A percentile compares a stretch with the other conserved stretches of the same genome.
Conservation (phyloP, 2,329 filamentous ascomycete genomes). For the Lasiodiplodia sp. region DNA sequence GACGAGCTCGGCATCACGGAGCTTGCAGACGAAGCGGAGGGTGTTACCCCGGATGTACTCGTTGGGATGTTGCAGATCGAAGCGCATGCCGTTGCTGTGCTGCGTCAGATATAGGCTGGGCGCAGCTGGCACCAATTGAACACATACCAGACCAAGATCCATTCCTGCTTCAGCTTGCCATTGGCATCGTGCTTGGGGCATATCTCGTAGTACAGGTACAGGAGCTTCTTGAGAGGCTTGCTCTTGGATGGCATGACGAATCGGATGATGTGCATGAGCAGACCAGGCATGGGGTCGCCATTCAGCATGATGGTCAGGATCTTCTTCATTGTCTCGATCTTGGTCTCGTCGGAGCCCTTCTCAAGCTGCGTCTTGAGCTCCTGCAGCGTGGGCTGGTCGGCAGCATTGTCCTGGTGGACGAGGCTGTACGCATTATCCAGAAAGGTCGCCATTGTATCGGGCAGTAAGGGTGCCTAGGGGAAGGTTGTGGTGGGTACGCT, state of each 20-base stretch:
- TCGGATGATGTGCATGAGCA: constrained; percentile 99
- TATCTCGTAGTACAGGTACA: constrained; percentile 99
- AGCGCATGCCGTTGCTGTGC: constrained; percentile 90
- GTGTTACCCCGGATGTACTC: constrained; percentile 99
- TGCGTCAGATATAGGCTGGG: constrained; percentile 22
- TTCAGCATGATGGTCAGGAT: constrained; percentile 98
- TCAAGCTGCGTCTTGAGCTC: constrained; percentile 93
- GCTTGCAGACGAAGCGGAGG: constrained; percentile 95
- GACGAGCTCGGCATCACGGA: constrained; percentile 93
- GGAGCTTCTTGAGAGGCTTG: constrained; percentile 94
- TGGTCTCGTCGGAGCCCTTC: constrained; percentile 91
- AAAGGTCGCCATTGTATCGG: constrained; percentile 84
- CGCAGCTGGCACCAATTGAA: constrained; percentile 30
- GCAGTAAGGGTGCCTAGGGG: neutral
- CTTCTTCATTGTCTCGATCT: constrained; percentile 87
- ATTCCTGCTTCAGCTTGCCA: constrained; percentile 98
- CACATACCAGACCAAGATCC: constrained; percentile 95
- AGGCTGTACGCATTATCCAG: constrained; percentile 95
- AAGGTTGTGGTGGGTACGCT: neutral
- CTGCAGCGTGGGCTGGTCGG: constrained; percentile 87
- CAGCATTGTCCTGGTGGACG: constrained; percentile 96
- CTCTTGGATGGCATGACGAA: constrained; percentile 99
- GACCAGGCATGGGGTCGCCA: constrained; percentile 90
- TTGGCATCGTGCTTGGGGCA: constrained; percentile 92
- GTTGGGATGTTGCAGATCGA: constrained; percentile 96